Evolutionary conservation across 2,329 filamentous ascomycete genomes (phyloP).

Genomic region (Eutypella sp.): DNA sequence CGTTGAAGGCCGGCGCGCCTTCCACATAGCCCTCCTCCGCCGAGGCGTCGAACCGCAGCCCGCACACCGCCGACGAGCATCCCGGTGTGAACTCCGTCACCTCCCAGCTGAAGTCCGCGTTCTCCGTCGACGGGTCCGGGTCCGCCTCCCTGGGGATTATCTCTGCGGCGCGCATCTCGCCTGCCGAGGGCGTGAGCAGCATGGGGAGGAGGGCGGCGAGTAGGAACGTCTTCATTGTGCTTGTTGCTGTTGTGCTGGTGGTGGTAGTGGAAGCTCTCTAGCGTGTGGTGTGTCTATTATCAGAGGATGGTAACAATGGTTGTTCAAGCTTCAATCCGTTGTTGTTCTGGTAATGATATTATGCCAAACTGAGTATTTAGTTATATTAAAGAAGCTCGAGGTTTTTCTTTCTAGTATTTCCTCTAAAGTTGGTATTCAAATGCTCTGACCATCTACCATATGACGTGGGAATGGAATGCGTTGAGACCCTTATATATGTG

Average conservation of each 20-base stretch:
- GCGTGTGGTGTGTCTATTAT: neutral
- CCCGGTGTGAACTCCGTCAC: conserved; percentile 1
- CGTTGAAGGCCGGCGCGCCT: conserved; percentile 1
- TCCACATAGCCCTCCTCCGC: neutral
- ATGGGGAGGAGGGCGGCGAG: neutral
- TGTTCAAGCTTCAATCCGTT: too few relatives aligned
- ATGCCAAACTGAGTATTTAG: too few relatives aligned
- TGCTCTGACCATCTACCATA: neutral
- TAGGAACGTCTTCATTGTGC: neutral
- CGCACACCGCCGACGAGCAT: neutral
- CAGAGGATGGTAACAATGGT: neutral
- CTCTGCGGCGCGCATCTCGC: too few relatives aligned
- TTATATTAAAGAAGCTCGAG: too few relatives aligned
- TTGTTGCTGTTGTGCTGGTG: neutral
- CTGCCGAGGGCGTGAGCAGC: neutral
- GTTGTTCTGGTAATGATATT: too few relatives aligned
- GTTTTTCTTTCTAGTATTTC: too few relatives aligned
- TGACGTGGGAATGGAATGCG: neutral
- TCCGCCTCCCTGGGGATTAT: too few relatives aligned
- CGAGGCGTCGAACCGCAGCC: conserved; percentile 1
- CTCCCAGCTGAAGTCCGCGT: neutral
- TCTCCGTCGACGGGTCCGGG: too few relatives aligned
- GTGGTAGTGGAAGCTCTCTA: neutral
- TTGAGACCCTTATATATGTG: neutral
- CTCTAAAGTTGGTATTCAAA: too few relatives aligned